Conservation (phyloP, 306 rosid species). For the Oxytropis ochrocephala region DNA sequence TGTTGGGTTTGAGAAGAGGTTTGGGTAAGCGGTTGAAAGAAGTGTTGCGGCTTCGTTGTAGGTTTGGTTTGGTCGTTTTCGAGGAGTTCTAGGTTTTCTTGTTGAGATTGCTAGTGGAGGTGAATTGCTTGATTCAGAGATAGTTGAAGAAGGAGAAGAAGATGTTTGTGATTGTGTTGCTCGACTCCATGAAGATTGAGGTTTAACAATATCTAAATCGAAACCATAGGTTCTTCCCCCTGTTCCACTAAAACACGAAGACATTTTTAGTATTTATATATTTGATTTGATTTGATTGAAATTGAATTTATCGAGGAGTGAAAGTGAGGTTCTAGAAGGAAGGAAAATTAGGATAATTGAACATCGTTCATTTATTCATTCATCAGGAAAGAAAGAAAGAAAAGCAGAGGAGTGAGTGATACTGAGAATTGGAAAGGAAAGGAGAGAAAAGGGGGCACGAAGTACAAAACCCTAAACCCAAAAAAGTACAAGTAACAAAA, state of each 20-base stretch:
- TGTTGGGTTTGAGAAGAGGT: slow-evolving; percentile 59
- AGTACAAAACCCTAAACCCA: slow-evolving; percentile 72
- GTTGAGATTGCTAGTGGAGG: slow-evolving; percentile 60
- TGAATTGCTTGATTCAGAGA: slow-evolving; percentile 73
- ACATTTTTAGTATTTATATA: slow-evolving; percentile 26
- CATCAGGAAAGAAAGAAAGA: not conserved
- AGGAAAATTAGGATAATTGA: not conserved
- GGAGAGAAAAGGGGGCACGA: not conserved
- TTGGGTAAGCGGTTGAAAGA: slow-evolving; percentile 82
- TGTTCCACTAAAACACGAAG: slow-evolving; percentile 67
- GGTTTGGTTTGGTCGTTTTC: slow-evolving; percentile 89
- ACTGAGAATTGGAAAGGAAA: not conserved
- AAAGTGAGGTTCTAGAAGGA: not conserved
- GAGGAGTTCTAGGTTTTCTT: slow-evolving; percentile 61
- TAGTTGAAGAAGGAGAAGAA: slow-evolving; percentile 70
- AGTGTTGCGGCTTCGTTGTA: slow-evolving; percentile 89
- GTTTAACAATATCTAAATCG: slow-evolving; percentile 73
- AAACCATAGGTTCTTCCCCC: slow-evolving; percentile 71
- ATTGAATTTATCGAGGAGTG: not conserved
- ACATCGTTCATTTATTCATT: too few relatives aligned
- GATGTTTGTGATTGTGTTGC: slow-evolving; percentile 45
- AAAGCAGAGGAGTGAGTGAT: not conserved
- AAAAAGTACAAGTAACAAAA: slow-evolving; percentile 21
- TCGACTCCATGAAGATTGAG: slow-evolving; percentile 49
- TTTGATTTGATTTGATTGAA: not conserved